Evolutionary conservation across 768 basidiomycete species (phyloP).

Genomic region (Gyrodon lividus): DNA sequence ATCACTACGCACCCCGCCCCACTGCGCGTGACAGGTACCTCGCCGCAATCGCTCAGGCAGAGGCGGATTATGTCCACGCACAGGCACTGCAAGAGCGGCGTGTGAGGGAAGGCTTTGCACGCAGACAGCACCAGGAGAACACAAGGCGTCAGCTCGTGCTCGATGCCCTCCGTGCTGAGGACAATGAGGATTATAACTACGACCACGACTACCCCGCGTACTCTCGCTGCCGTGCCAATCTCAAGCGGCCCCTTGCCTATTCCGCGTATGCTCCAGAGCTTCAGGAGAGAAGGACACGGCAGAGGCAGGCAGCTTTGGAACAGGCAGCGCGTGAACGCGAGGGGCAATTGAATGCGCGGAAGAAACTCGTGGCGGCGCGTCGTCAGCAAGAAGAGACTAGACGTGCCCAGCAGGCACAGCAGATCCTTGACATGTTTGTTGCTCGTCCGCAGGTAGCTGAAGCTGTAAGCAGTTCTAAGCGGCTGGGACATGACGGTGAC

Average conservation of each 20-base stretch:
- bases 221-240: neutral
- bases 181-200: neutral
- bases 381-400: neutral
- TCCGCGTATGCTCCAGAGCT: neutral
- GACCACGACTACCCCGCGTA: neutral
- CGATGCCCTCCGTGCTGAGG: neutral
- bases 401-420: neutral
- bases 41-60: constrained; percentile 33
- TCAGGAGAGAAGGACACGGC: neutral
- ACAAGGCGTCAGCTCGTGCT: constrained; percentile 1
- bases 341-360: neutral
- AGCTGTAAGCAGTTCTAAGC: neutral
- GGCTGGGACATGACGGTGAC: neutral
- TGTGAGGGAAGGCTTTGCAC: constrained; percentile 1
- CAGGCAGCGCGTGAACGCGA: neutral
- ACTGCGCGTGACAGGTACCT: constrained; percentile 36
- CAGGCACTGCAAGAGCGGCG: neutral
- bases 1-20: neutral
- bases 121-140: neutral
- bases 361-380: neutral
- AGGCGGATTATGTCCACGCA: constrained; percentile 22
- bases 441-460: neutral
- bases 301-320: neutral
- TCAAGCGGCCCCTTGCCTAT: neutral
- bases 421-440: neutral